phyloP scores from a whole-genome alignment of 2,329 filamentous ascomycete genomes.

The Drechslerella coelobrocha region DNA sequence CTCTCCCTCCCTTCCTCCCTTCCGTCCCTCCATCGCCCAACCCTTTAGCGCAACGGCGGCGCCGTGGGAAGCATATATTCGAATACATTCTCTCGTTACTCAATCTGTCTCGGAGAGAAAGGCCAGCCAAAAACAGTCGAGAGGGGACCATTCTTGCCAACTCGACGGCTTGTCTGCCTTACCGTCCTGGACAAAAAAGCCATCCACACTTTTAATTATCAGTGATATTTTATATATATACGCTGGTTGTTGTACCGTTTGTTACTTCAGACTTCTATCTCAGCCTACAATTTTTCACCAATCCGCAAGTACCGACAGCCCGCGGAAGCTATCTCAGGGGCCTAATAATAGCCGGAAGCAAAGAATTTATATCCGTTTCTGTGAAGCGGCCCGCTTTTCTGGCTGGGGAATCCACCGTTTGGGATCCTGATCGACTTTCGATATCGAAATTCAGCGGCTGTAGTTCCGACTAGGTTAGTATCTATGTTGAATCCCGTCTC shows the following conservation, averaged over 20 bases:
- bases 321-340: constrained; percentile 24
- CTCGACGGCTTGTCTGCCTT: constrained; percentile 27
- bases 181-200: constrained; percentile 11
- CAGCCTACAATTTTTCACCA: constrained; percentile 40
- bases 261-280: constrained; percentile 24
- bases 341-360: constrained; percentile 46
- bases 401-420: constrained; percentile 29
- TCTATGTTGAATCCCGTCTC: constrained; percentile 11
- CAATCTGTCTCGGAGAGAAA: constrained; percentile 15
- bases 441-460: constrained; percentile 36
- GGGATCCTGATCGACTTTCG: constrained; percentile 18
- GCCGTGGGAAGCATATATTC: constrained; percentile 6
- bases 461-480: constrained; percentile 49
- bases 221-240: constrained; percentile 34
- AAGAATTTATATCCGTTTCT: constrained; percentile 41
- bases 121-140: constrained; percentile 20
- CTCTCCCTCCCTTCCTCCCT: constrained; percentile 37
- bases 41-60: constrained; percentile 30
- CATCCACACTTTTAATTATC: constrained; percentile 2
- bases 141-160: constrained; percentile 42
- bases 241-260: constrained; percentile 38
- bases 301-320: constrained; percentile 49
- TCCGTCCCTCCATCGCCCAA: constrained; percentile 40
- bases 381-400: constrained; percentile 45
- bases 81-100: constrained; percentile 30